Conservation (phyloP, 202 grass and related monocot genomes). For the Panicum hallii region DNA sequence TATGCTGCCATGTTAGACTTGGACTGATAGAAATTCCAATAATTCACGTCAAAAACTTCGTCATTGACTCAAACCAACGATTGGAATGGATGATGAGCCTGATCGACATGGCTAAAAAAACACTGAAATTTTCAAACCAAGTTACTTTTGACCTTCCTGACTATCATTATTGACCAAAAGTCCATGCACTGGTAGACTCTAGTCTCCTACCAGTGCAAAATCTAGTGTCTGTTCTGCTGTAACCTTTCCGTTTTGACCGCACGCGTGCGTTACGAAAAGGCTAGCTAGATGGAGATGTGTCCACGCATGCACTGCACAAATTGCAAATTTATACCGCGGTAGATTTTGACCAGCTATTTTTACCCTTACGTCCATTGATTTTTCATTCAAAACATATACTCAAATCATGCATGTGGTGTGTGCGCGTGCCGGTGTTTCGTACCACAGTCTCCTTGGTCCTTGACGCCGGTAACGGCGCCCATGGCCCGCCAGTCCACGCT, state of each 20-base stretch:
- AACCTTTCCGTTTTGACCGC: conserved; percentile 28
- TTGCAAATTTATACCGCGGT: not conserved
- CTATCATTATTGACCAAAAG: conserved; percentile 8
- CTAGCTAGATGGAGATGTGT: not conserved
- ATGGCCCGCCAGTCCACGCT: conserved; percentile 61
- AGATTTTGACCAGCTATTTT: not conserved
- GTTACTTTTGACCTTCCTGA: not conserved
- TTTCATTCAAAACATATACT: not conserved
- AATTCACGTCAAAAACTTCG: not conserved
- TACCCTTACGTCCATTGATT: not conserved
- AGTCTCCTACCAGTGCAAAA: not conserved
- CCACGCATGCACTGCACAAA: not conserved
- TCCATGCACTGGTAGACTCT: conserved; percentile 9
- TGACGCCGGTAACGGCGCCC: conserved; percentile 70
- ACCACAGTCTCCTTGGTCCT: conserved; percentile 69
- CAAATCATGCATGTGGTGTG: not conserved
- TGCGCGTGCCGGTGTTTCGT: conserved; percentile 14
- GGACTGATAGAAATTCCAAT: not conserved
- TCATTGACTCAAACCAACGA: not conserved
- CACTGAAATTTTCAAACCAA: not conserved
- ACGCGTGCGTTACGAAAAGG: conserved; percentile 11
- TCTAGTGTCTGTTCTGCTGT: conserved; percentile 5
- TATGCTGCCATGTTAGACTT: not conserved
- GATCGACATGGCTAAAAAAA: not conserved
- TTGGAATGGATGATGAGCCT: not conserved